Conservation (phyloP, 1,139 yeast species). For the Candida anutae region DNA sequence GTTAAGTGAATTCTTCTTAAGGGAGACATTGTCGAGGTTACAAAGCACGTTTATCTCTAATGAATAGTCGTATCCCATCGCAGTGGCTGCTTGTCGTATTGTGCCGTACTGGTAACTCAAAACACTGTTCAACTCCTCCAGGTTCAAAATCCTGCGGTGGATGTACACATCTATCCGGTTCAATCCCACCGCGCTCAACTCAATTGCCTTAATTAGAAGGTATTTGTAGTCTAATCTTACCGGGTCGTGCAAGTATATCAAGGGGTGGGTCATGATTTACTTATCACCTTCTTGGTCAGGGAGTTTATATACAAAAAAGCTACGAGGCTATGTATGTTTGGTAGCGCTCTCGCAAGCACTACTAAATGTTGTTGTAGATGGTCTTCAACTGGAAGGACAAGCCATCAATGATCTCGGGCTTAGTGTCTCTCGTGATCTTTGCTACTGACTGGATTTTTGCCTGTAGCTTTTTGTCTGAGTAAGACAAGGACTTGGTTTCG, state of each 20-base stretch:
- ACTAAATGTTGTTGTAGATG: conserved; percentile 5
- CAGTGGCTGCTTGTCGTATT: conserved; percentile 14
- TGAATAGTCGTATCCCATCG: conserved; percentile 16
- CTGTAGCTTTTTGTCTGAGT: conserved; percentile 14
- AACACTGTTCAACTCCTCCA: conserved; percentile 16
- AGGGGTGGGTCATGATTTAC: conserved; percentile 12
- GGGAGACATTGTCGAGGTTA: conserved; percentile 7
- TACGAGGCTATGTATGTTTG: neutral
- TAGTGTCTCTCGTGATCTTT: too few relatives aligned
- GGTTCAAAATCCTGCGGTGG: conserved; percentile 10
- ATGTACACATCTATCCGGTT: conserved; percentile 19
- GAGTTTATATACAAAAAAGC: too few relatives aligned
- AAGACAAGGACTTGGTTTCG: too few relatives aligned
- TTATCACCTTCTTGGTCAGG: too few relatives aligned
- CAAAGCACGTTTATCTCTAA: conserved; percentile 28
- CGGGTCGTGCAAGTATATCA: conserved; percentile 21
- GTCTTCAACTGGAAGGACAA: conserved; percentile 6
- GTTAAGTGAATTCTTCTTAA: conserved; percentile 1
- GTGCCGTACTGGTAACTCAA: conserved; percentile 21
- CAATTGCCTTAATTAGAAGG: conserved; percentile 13
- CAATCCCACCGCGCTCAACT: conserved; percentile 2
- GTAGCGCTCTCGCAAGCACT: neutral
- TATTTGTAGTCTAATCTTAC: conserved; percentile 14
- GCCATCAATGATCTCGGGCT: conserved; percentile 10
- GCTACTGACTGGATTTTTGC: conserved; percentile 12